A percentile compares a stretch with the other conserved stretches of the same genome.
phyloP scores from a whole-genome alignment of 768 basidiomycete genomes.

The Neoboletus subvelutipes region DNA sequence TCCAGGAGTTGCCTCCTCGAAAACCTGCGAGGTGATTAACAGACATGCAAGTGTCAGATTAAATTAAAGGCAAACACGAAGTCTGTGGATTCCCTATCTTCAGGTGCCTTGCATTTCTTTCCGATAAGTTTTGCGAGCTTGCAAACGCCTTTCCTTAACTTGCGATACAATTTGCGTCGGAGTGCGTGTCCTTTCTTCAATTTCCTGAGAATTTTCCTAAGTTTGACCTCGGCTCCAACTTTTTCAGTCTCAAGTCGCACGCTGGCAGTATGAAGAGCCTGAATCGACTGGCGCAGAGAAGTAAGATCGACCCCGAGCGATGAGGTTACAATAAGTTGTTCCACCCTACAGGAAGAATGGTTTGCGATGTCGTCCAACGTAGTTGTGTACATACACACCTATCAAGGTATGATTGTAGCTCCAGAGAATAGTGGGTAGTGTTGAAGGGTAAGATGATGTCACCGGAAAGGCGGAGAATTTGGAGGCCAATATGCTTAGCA shows the following conservation, averaged over 20 bases:
- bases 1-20: conserved; percentile 42
- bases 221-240: conserved; percentile 47
- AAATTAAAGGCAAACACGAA: conserved; percentile 13
- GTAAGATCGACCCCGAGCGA: conserved; percentile 52
- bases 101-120: conserved; percentile 19
- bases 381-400: conserved; percentile 40
- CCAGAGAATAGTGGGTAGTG: conserved; percentile 71
- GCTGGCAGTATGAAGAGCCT: conserved; percentile 51
- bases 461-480: conserved; percentile 61
- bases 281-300: conserved; percentile 46
- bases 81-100: conserved; percentile 3
- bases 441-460: conserved; percentile 70
- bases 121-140: conserved; percentile 37
- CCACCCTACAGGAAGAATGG: conserved; percentile 27
- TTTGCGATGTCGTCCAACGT: conserved; percentile 25
- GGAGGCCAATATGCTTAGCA: conserved; percentile 64
- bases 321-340: conserved; percentile 19
- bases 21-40: conserved; percentile 18
- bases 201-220: conserved; percentile 45
- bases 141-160: conserved; percentile 26
- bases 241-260: conserved; percentile 60
- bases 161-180: conserved; percentile 20
- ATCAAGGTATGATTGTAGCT: conserved; percentile 61
- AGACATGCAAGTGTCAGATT: not conserved
- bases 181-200: conserved; percentile 28